A percentile compares a stretch with the other conserved stretches of the same genome.
phyloP scores from a whole-genome alignment of 169 alveolate genomes.

The Cryptosporidium andersoni region DNA sequence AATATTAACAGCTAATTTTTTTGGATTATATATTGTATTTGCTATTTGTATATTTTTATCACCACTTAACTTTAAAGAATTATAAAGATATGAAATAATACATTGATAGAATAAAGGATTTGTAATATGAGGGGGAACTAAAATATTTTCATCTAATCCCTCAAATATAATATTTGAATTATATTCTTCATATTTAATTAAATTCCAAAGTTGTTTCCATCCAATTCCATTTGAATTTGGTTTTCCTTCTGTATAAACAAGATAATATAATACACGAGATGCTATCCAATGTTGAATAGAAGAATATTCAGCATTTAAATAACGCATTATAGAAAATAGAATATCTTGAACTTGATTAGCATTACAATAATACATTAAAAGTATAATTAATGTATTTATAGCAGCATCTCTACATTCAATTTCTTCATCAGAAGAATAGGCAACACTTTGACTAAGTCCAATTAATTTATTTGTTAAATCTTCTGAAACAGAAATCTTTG shows the following conservation, averaged over 20 bases:
- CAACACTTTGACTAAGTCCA: background rate
- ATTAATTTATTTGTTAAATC: constrained; percentile 20
- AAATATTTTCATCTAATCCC: no score
- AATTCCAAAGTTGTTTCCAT: no score
- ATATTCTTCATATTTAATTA: no score
- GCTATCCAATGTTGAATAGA: no score
- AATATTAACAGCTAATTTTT: background rate
- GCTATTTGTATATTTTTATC: background rate
- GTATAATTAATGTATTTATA: background rate
- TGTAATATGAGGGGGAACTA: background rate
- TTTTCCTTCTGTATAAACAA: no score
- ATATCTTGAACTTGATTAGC: constrained; percentile 24
- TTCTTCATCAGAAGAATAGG: constrained; percentile 5
- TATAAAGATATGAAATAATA: background rate
- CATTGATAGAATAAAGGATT: no score
- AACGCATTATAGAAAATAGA: no score
- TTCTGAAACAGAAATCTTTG: constrained; percentile 1
- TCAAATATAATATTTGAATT: no score
- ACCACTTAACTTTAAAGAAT: background rate
- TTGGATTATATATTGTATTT: background rate
- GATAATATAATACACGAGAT: no score
- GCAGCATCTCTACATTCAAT: constrained; percentile 1
- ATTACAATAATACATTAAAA: constrained; percentile 4
- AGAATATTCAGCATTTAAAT: no score
- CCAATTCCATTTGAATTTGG: no score